Evolutionary conservation across 1,284 basidiomycete genomes (phyloP), one percentile per base, ranked within the genome.

Genomic region (Ustilago cynodontis): DNA sequence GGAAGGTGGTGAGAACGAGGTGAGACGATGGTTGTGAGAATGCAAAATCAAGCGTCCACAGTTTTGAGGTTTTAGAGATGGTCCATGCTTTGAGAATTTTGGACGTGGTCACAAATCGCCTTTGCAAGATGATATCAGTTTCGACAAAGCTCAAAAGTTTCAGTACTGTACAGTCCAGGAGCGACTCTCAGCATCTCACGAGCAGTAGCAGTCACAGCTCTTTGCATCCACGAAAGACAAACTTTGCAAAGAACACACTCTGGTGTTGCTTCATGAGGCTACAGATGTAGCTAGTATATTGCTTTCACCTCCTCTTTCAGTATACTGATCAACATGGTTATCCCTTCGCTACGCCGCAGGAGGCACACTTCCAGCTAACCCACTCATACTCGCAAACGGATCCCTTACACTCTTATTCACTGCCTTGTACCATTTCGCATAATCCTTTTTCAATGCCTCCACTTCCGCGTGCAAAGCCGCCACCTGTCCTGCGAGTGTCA

Each of bases 401-500:
- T 85, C 83, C 50, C 82, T 62, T 5, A 82, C 78, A 33, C 77
- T 80, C 31, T 71, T 78, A 65, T 79, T 70, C 22, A 73, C 71
- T 55, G 72, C 66, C 62, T 80, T 78, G 63, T 85, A 86, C 84
- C 84, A 86, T 37, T 72, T 74, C 0, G 77, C 68, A 59, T 84
- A 86, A 49, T 85, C 82, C 56, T 71, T 80, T 65, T 83, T 84
- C 13, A 86, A 53, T 26, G 62, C 65, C 3, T 86, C 82, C 22
- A 86, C 77, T 56, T 86, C 83, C 1, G 75, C 70, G 55, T 86
- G 84, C 49, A 86, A 52, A 2, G 57, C 68, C 2, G 82, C 82
- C 16, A 86, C 82, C 49, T 83, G 69, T 26, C 72, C 71, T n/a
- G 85, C 84, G 29, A 86, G 51, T 10, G 76, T 71, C 83, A 86